Evolutionary conservation across 2,329 filamentous ascomycete genomes (phyloP).

Genomic region (Fusarium continuum): DNA sequence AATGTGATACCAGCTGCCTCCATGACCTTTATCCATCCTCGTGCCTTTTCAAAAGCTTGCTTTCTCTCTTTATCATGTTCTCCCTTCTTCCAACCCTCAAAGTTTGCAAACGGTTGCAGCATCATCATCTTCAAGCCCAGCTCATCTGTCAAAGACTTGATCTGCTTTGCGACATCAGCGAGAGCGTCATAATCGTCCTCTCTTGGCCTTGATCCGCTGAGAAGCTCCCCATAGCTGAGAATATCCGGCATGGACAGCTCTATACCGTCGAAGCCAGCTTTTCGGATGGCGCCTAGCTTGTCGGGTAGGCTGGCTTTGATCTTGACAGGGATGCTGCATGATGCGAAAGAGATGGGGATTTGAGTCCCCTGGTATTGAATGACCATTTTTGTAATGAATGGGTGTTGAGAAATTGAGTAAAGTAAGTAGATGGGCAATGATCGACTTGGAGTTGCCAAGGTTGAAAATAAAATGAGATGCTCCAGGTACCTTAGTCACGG

Average conservation of each 20-base stretch:
- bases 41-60: conserved; percentile 69
- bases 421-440: not conserved
- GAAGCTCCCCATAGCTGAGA: conserved; percentile 64
- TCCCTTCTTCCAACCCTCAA: conserved; percentile 74
- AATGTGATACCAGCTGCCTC: conserved; percentile 73
- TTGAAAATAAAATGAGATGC: too few species aligned
- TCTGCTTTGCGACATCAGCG: conserved; percentile 60
- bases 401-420: accelerated
- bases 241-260: conserved; percentile 82
- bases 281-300: conserved; percentile 70
- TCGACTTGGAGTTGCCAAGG: not conserved
- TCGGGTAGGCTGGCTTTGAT: conserved; percentile 62
- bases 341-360: conserved; percentile 55
- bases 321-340: conserved; percentile 62
- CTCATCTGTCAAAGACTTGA: conserved; percentile 63
- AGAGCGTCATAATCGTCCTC: conserved; percentile 69
- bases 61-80: conserved; percentile 61
- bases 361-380: conserved; percentile 3
- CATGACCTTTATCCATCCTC: conserved; percentile 78
- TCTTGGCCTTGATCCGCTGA: conserved; percentile 60
- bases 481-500: not conserved
- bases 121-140: conserved; percentile 71
- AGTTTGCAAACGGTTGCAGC: conserved; percentile 79
- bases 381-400: not conserved
- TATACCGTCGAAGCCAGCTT: conserved; percentile 72